Base-by-base conservation (phyloP, 805 yeast genomes). In the Candida gorgasii region DNA sequence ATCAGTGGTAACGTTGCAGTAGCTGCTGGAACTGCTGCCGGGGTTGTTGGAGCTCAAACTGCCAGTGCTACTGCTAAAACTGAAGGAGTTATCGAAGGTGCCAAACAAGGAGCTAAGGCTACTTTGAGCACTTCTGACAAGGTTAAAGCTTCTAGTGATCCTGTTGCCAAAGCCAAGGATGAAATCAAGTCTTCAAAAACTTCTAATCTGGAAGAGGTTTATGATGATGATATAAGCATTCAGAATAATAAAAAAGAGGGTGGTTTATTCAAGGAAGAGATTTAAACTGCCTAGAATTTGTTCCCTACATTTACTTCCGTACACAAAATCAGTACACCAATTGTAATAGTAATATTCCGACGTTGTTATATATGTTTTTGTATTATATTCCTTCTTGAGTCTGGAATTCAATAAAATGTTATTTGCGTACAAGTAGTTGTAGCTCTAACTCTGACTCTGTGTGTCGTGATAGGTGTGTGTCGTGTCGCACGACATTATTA, bases 251-350 rank as follows among this genome's bases (percentile, higher is more conserved):
- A 61, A 45, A 56, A 57, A n/a, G n/a, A n/a, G 42, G 69, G 69
- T 14, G 73, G 73, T 4, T 48, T 68, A 19, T 69, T 69, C 50
- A 69, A 67, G 49, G 75, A 69, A 52, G 74, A 69, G 49, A 65
- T 69, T 43, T 68, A 54, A 36, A 13, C 29, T 4, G 13, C 34
- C n/a, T n/a, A n/a, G n/a, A n/a, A n/a, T n/a, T n/a, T n/a, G n/a
- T n/a, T n/a, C n/a, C n/a, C n/a, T n/a, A n/a, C n/a, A n/a, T n/a
- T n/a, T n/a, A n/a, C n/a, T n/a, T n/a, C n/a, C n/a, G n/a, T 24
- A 24, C 5, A 5, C n/a, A 6, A 11, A 11, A 24, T 34, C 22
- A 22, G 20, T 34, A n/a, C n/a, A n/a, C n/a, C 37, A 22, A 16
- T 22, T 34, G 37, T 34, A 34, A 22, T 23, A 34, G n/a, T 33